phyloP scores from a whole-genome alignment of 2,329 filamentous ascomycete species.

The Sporothrix euskadiensis region DNA sequence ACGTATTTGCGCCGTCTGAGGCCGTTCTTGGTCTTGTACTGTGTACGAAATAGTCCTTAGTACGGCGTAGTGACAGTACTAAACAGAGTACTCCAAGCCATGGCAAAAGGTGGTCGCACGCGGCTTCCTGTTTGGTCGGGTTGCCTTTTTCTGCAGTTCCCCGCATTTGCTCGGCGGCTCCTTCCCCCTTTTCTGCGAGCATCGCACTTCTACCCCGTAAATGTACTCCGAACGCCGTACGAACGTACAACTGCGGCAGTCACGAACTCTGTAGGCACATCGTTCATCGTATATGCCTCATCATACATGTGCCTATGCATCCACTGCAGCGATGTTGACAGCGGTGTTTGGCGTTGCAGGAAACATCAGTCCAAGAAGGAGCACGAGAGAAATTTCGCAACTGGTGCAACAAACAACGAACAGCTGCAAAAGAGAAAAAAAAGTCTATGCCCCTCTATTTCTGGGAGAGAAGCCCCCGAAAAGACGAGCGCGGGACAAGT shows the following conservation, averaged over 20 bases:
- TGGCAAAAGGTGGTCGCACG: background rate
- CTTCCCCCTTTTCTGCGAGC: conserved; percentile 13
- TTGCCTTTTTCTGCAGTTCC: conserved; percentile 14
- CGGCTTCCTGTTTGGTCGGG: conserved; percentile 10
- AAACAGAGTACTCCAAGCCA: background rate
- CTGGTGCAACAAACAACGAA: background rate
- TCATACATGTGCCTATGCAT: background rate
- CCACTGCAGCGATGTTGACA: conserved; percentile 1
- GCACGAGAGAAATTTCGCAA: background rate
- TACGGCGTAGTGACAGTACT: too few species aligned
- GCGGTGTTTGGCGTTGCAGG: background rate
- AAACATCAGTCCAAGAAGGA: background rate
- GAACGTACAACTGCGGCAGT: conserved; percentile 1
- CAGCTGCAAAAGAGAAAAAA: background rate
- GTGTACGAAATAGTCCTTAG: too few species aligned
- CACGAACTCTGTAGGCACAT: background rate
- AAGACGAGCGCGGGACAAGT: conserved; percentile 1
- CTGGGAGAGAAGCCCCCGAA: background rate
- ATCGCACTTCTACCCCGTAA: conserved; percentile 14
- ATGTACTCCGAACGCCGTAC: background rate
- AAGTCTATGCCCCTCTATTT: background rate
- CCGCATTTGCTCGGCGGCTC: conserved; percentile 25
- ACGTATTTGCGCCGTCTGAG: too few species aligned
- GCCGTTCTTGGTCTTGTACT: background rate
- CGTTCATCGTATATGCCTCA: background rate